A percentile compares a stretch with the other conserved stretches of the same genome.
phyloP scores from a whole-genome alignment of 148 eudicot genomes.

The Diospyros lotus region DNA sequence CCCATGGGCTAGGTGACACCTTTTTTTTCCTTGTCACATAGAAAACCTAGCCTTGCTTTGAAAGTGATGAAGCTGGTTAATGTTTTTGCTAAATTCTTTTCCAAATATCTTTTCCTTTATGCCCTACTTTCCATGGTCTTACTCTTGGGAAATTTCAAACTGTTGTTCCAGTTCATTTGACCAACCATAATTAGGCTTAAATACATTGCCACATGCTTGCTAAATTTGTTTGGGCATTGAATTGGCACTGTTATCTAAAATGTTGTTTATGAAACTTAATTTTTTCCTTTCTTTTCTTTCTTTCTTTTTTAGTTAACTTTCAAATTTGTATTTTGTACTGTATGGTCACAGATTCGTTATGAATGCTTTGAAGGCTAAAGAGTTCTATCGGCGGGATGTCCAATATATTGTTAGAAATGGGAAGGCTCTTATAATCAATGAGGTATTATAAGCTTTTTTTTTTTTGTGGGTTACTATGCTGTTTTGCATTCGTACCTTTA shows the following conservation, averaged over 20 bases:
- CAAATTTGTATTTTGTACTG: constrained; percentile 8
- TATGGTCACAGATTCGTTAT: constrained; percentile 68
- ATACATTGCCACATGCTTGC: constrained; percentile 4
- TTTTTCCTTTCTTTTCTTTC: neutral
- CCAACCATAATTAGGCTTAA: neutral
- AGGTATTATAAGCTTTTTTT: constrained; percentile 42
- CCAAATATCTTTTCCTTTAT: too few species aligned
- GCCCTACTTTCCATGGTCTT: constrained; percentile 4
- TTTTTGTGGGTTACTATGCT: neutral
- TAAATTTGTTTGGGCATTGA: neutral
- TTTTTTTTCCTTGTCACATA: neutral
- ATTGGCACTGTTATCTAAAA: neutral
- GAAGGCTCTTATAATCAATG: constrained; percentile 88
- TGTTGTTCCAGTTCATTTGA: constrained; percentile 5
- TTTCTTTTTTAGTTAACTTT: neutral
- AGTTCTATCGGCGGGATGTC: constrained; percentile 84
- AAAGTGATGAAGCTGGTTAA: neutral
- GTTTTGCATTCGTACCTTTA: neutral
- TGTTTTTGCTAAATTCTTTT: neutral
- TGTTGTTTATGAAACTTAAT: neutral
- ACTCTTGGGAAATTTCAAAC: constrained; percentile 5
- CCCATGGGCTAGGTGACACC: constrained; percentile 95
- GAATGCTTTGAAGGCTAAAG: constrained; percentile 96
- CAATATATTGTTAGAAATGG: constrained; percentile 92
- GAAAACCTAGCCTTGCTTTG: neutral